These are phyloP conservation scores for Bryum argenteum DNA, from an alignment of 225 moss, liverwort and hornwort genomes.

Conservation along the genomic window DNA sequence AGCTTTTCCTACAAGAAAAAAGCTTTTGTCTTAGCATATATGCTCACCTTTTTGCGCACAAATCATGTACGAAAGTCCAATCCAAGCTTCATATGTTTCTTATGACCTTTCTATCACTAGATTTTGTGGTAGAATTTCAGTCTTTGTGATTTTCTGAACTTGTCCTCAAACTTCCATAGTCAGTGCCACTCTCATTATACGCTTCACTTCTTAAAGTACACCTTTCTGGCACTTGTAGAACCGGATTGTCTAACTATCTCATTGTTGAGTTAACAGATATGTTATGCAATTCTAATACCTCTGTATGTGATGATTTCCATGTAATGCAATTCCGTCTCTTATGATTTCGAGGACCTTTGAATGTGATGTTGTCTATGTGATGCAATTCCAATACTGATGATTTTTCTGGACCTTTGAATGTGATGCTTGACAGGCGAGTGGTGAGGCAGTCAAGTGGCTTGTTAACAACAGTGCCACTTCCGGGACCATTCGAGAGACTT, in stretches of 20 bases:
- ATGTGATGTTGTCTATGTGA: background rate
- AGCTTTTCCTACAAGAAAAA: no score
- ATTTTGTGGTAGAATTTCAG: no score
- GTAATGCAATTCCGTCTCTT: background rate
- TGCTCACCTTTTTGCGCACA: no score
- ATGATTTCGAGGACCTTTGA: background rate
- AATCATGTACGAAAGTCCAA: no score
- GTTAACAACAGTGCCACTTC: slow-evolving; percentile 32
- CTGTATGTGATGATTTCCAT: background rate
- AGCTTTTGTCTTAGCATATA: no score
- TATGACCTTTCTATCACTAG: no score
- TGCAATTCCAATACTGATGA: background rate
- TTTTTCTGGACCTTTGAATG: background rate
- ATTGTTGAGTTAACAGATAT: background rate
- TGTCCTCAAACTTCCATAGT: no score
- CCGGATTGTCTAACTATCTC: no score
- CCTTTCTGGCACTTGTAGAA: background rate
- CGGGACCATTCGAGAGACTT: slow-evolving; percentile 33
- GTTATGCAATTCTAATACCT: background rate
- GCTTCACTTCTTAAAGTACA: background rate
- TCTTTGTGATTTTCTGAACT: no score
- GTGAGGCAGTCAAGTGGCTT: slow-evolving; percentile 27
- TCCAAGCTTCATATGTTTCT: no score
- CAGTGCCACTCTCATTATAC: background rate
- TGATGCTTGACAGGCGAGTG: slow-evolving; percentile 40